Evolutionary conservation across 2,329 filamentous ascomycete species (phyloP), one percentile per base, ranked within the genome.

Genomic region (Truncatella angustata): DNA sequence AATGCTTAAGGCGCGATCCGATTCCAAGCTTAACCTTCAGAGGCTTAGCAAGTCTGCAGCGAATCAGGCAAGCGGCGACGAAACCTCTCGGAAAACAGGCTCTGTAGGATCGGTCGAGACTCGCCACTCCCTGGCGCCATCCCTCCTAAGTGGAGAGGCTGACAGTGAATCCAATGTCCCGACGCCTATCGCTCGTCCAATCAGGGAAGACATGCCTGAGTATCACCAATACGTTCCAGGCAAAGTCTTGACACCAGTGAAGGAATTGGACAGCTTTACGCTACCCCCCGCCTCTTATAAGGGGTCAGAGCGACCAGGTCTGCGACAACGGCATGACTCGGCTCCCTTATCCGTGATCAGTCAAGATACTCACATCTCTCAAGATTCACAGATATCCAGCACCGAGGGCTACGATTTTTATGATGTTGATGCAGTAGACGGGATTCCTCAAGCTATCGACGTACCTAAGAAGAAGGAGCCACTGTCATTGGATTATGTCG

Each of bases 341-440:
- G 68, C 70, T 34, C 73, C 79, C 1, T 59, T 81, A 23, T 83
- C 81, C 2, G 69, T 74, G n/a, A 56, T 67, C 18, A 82, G 79
- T 60, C 73, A 78, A 28, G 73, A 75, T 36, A n/a, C n/a, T n/a
- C n/a, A n/a, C n/a, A 56, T 67, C 18, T 81, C 78, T 60, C 73
- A 78, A 28, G 73, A 75, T 36, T 81, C 76, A 58, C 73, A 78
- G 20, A 58, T 69, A n/a, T 79, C 78, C 11, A 78, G 72, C 60
- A 81, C 77, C 1, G 82, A 85, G 57, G 83, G 83, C 1, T 86
- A 86, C 59, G 83, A 86, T 63, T 86, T 86, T 60, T 86, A 86
- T 61, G 84, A 82, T 59, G 70, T 82, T 24, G 81, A 82, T n/a
- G 77, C 63, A 7, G 46, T 59, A 5, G 67, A 57, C 54, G 64